Percentiles rank a stretch among this genome's conserved stretches.
Evolutionary conservation across 2,329 filamentous ascomycete species (phyloP).

Genomic region (Talaromyces amestolkiae): DNA sequence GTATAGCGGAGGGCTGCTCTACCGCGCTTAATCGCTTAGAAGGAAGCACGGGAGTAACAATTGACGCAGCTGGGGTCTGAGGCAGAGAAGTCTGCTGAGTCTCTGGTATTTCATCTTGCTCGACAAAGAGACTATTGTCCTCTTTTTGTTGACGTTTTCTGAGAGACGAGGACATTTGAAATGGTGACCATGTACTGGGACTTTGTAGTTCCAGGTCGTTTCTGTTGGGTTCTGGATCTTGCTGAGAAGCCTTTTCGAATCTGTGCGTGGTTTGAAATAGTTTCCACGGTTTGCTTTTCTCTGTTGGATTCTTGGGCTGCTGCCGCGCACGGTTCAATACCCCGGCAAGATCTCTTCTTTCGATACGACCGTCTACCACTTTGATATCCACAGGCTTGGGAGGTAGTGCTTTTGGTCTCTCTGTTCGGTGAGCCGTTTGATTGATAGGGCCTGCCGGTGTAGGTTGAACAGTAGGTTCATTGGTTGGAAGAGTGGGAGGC

Average conservation of each 20-base stretch:
- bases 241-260: constrained; percentile 32
- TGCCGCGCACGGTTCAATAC: constrained; percentile 11
- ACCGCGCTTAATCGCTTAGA: background rate
- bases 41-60: background rate
- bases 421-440: background rate
- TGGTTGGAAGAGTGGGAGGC: background rate
- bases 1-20: background rate
- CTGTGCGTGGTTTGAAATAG: constrained; percentile 30
- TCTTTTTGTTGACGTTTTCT: constrained; percentile 8
- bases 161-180: constrained; percentile 13
- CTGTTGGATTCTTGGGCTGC: constrained; percentile 8
- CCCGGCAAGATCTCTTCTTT: constrained; percentile 8
- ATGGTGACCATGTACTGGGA: constrained; percentile 33
- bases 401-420: background rate
- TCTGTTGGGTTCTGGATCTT: constrained; percentile 38
- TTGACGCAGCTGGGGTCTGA: background rate
- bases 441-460: background rate
- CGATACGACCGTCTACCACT: constrained; percentile 1
- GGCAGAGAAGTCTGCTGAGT: background rate
- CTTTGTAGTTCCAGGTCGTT: constrained; percentile 36
- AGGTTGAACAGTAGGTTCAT: background rate
- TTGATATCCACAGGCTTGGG: constrained; percentile 12
- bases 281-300: constrained; percentile 13
- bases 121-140: constrained; percentile 23
- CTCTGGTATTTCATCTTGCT: constrained; percentile 20